Base-by-base conservation (phyloP, 306 rosid genomes). In the Pueraria montana region DNA sequence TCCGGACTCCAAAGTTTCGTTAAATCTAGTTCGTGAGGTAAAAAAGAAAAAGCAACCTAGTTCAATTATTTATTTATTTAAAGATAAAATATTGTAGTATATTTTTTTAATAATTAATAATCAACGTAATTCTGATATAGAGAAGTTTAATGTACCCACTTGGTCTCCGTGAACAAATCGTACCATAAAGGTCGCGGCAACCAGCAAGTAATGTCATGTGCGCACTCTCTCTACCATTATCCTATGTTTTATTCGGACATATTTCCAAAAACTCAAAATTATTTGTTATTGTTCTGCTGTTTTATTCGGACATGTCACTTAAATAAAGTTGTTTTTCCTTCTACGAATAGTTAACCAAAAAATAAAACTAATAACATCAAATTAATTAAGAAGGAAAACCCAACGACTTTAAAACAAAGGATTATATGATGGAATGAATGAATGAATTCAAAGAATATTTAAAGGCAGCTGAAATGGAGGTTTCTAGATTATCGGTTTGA, bases 1-100 rank as follows among this genome's bases (percentile, higher is more conserved):
- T 30, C 81, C 92, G 93, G 96, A 91, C 91, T 82, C 86, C 88
- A 92, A 88, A 77, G 50, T 75, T 82, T 80, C 80, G 71, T 92
- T 90, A 82, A 92, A 88, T 87, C 73, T 74, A 80, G 85, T 88
- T 91, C 84, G 87, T 61, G 74, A 82, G 68, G 79, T 68, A 65
- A 56, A 58, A 68, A 58, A 59, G 70, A 56, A 83, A 89, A 85
- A 70, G 87, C 42, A 7, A 43, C 2, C 17, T 20, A 40, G 69
- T 61, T 55, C 77, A 40, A 77, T 71, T 67, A 67, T 74, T 74
- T 65, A 55, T 65, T 73, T 10, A 69, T 69, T 12, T 64, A 64
- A 17, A 63, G 2, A 14, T 63, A 63, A 63, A 63, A 64, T 62
- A 13, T 61, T 50, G 23, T 12, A 43, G 46, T 8, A 42, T 42